Evolutionary conservation across 768 basidiomycete species (phyloP), one percentile per base, ranked within the genome.

Genomic region (Boletus barrowsii): DNA sequence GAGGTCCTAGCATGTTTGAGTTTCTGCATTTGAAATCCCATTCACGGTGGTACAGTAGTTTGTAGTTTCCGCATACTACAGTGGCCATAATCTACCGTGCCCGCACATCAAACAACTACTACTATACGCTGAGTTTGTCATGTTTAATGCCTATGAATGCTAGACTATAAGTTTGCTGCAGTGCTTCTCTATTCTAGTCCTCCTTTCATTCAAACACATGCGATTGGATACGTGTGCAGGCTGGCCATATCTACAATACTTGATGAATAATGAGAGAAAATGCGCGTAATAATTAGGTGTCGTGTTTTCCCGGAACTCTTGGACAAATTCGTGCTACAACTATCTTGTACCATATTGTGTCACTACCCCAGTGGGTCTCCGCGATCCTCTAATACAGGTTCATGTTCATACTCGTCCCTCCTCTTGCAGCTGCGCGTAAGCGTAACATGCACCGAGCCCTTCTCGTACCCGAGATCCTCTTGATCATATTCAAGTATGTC

Each of bases 401-500:
- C 33, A 45, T 53, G 42, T 55, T 53, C 51, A 5, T 47, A 32
- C 56, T 61, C 42, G 37, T 55, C 33, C 54, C 44, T 32, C 32
- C 46, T 52, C 41, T 39, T 30, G 1, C 20, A 7, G 17, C 29
- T 7, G n/a, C 22, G 53, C 44, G 10, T 15, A 54, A 46, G 53
- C 55, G 37, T 10, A n/a, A 29, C 30, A 61, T 57, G 57, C 64
- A 63, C 20, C 51, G 8, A 22, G 57, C 57, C 4, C 59, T 66
- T 13, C 35, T 44, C 51, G 37, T 63, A 1, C 64, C 65, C 22
- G 64, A 66, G 44, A 56, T 64, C 42, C 62, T 66, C 20, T 17
- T 61, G 37, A 66, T 56, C 45, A 56, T 66, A 48, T 64, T 66
- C 59, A 53, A 52, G 26, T 35, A 47, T 39, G 26, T 66, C 40